Evolutionary conservation across 306 rosid species (phyloP), one percentile per base, ranked within the genome.

Genomic region (Heteromeles arbutifolia): DNA sequence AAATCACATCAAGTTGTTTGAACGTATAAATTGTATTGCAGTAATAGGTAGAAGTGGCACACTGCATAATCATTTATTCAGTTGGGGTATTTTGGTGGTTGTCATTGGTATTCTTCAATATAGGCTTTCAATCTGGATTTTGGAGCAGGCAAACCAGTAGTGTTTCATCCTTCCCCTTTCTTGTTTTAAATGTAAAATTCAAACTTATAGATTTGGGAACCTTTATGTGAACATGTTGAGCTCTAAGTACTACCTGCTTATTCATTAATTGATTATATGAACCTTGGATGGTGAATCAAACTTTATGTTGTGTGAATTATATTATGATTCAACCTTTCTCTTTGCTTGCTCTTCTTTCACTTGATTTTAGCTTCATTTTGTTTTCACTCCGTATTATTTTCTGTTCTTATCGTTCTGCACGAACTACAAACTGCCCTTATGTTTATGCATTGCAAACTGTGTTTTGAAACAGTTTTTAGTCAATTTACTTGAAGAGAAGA

Each of bases 401-500:
- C 54, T 56, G 74, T 54, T 76, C 8, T 52, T 29, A 48, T 15
- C 26, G 4, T 53, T 53, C 50, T 53, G 67, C 25, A 11, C 43
- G 57, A 67, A 37, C 6, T 52, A 11, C 70, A 69, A 4, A 29
- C 24, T 41, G 17, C 29, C 44, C 45, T 15, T 79, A 26, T 57
- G 29, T n/a, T 58, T 66, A 14, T 32, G 31, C 58, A 45, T 70
- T 71, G 77, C 70, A 61, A 11, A 67, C 78, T 81, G 18, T 88
- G 67, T 77, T 34, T 34, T 34, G 39, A 34, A 32, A 34, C 39
- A 34, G 99, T 80, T 92, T 83, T 77, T 92, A 54, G 77, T 54
- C 71, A 70, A 76, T 73, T 81, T 89, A 81, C 87, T 90, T 39
- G 78, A 84, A 75, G 86, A 84, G 79, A 88, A 81, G 80, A 84